Percentiles rank a stretch among this genome's conserved stretches.
Conservation (phyloP, 805 yeast species). For the Teunomyces gatunensis region DNA sequence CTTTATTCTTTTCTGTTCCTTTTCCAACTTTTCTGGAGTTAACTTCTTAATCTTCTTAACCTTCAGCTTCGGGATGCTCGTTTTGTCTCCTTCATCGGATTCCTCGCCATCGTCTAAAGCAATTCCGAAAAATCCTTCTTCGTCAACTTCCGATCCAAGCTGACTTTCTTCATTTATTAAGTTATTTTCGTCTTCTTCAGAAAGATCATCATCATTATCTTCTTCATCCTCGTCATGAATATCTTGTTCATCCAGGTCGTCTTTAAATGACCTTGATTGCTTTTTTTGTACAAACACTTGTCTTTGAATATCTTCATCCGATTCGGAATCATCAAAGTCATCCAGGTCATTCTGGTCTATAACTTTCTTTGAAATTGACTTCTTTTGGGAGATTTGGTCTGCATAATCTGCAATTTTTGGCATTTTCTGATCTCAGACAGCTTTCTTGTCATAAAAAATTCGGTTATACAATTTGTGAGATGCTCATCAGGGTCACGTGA, state of each 20-base stretch:
- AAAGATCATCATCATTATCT: conserved; percentile 11
- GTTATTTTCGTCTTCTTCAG: conserved; percentile 14
- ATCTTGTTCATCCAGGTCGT: conserved; percentile 9
- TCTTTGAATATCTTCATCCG: conserved; percentile 4
- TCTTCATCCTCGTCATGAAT: conserved; percentile 11
- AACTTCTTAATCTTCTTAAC: conserved; percentile 50
- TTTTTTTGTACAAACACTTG: conserved; percentile 2
- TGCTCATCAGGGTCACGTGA: no score
- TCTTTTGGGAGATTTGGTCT: not conserved
- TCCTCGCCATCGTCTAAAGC: not conserved
- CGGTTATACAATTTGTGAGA: no score
- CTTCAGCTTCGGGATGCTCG: conserved; percentile 13
- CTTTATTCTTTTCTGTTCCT: conserved; percentile 53
- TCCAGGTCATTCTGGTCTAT: conserved; percentile 1
- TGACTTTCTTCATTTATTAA: conserved; percentile 14
- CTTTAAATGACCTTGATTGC: not conserved
- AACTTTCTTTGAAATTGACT: not conserved
- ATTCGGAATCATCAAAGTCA: conserved; percentile 8
- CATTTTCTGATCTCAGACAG: no score
- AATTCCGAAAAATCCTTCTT: no score
- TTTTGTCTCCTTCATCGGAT: conserved; percentile 2
- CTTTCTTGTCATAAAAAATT: no score
- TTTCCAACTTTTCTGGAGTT: conserved; percentile 52
- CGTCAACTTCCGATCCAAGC: conserved; percentile 7
- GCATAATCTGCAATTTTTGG: no score